Evolutionary conservation across 1,284 basidiomycete species (phyloP), one percentile per base, ranked within the genome.

Genomic region (Heterobasidion occidentale): DNA sequence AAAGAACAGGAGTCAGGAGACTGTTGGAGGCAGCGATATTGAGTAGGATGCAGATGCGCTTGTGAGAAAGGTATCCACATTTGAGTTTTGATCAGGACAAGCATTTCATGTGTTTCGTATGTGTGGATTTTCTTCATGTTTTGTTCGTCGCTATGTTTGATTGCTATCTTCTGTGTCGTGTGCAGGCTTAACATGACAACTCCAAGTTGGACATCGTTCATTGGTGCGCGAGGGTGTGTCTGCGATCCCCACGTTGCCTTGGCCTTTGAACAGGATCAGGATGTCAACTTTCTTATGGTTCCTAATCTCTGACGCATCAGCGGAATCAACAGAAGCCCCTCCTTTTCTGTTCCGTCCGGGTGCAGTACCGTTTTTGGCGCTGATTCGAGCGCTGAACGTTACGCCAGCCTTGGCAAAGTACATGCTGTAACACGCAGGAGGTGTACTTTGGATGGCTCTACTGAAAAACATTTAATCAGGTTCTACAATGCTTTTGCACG

Each of bases 41-140:
- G 56, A 61, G 45, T 56, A 58, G 61, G 55, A 55, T 36, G 60
- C 60, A 11, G 55, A 52, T n/a, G 56, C 53, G 12, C 59, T 46
- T 17, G 50, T 36, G 12, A 60, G 55, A 53, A 56, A 56, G 52
- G 56, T 53, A 38, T 56, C 34, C 51, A 35, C 33, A 19, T 51
- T 17, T 34, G 45, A 15, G 17, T 15, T 19, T 3, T 9, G 49
- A 47, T 52, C 15, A 11, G 46, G 12, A 44, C 9, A 15, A 5
- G 36, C n/a, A 19, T 46, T 48, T 7, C 46, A 48, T 48, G 11
- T 48, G 46, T 48, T 4, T 48, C 11, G 46, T 14, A 36, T 48
- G 19, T 50, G 19, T 45, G n/a, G 6, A 27, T 49, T 55, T 46
- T 55, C n/a, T 54, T 20, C 50, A 50, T 55, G 9, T 52, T 11